phyloP scores from a whole-genome alignment of 2,329 filamentous ascomycete species.

The Ceratocystis papillata region DNA sequence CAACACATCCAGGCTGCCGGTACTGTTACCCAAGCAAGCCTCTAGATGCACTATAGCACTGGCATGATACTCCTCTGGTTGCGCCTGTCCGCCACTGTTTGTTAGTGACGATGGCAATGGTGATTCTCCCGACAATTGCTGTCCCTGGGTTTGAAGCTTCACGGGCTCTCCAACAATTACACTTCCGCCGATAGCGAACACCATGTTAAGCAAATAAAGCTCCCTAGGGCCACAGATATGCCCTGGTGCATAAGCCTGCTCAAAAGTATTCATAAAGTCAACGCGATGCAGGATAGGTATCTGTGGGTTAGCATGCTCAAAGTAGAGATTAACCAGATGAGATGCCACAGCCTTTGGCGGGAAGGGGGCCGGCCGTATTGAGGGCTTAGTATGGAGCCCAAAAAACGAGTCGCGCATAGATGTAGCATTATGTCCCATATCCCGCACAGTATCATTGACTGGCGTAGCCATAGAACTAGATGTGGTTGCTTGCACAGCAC shows the following conservation, averaged over 20 bases:
- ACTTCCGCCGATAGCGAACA: constrained; percentile 88
- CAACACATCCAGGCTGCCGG: constrained; percentile 83
- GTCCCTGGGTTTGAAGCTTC: constrained; percentile 36
- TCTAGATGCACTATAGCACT: constrained; percentile 88
- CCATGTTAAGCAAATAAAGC: constrained; percentile 91
- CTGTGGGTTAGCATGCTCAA: constrained; percentile 92
- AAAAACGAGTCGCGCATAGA: constrained; percentile 96
- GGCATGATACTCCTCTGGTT: constrained; percentile 92
- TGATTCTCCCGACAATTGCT: constrained; percentile 27
- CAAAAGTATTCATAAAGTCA: constrained; percentile 82
- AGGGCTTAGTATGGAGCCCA: constrained; percentile 82
- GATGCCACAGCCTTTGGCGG: constrained; percentile 64
- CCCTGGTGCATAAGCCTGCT: constrained; percentile 63
- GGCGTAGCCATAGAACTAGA: constrained; percentile 24
- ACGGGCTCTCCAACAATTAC: constrained; percentile 67
- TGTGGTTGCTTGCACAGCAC: constrained; percentile 27
- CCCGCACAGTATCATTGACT: not conserved
- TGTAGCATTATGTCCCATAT: constrained; percentile 39
- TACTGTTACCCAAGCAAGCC: constrained; percentile 69
- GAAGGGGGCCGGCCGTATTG: constrained; percentile 74
- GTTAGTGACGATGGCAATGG: not conserved
- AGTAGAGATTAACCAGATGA: constrained; percentile 71
- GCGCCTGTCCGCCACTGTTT: constrained; percentile 42
- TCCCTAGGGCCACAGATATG: constrained; percentile 61
- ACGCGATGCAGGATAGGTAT: constrained; percentile 82